Evolutionary conservation across 441 rosid species (phyloP), one percentile per base, ranked within the genome.

Genomic region (Erodium texanum): DNA sequence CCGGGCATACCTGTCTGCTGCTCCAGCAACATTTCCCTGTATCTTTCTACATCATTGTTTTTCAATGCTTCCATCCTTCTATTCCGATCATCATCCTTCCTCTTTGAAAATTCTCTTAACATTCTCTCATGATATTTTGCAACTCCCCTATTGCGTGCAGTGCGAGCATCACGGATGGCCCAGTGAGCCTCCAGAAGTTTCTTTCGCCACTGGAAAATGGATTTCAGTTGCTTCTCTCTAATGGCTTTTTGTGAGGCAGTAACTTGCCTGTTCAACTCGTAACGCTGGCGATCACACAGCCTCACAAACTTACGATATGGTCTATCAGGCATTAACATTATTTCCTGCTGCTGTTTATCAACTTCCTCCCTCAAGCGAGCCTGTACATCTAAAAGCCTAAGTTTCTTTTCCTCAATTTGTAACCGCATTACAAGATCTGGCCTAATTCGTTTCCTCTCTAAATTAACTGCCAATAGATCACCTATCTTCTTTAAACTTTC

Each of bases 31-130:
- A 96, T 96, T 80, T 96, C 98, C 81, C 99, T 85, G 72, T 96
- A 96, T 81, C 99, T 86, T 84, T 93, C 99, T 52, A 93, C 99
- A 70, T 96, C 99, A 84, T 96, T 96, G 79, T 96, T 96, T 85
- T 96, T 96, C 85, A 96, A 80, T 65, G 99, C 99, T 78, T 96
- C 99, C 99, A 96, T 96, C 78, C 99, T 86, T 85, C 80, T 96
- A 76, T 88, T 93, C 71, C 98, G 82, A 73, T 85, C 98, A 76
- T 96, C 99, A 81, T 96, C 98, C 79, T 87, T 90, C 77, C 88
- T 90, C 85, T 96, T 96, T 0, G 98, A 96, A 72, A 87, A 96
- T 73, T 96, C 99, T 78, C 98, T 83, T 84, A 89, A 71, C 88
- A 87, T 96, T 76, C 86, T 90, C 79, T 96, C 99, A 72, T 96